These are phyloP conservation scores for Cordyceps tenuipes DNA, from an alignment of 2,329 filamentous ascomycete genomes.

Conservation along the genomic window DNA sequence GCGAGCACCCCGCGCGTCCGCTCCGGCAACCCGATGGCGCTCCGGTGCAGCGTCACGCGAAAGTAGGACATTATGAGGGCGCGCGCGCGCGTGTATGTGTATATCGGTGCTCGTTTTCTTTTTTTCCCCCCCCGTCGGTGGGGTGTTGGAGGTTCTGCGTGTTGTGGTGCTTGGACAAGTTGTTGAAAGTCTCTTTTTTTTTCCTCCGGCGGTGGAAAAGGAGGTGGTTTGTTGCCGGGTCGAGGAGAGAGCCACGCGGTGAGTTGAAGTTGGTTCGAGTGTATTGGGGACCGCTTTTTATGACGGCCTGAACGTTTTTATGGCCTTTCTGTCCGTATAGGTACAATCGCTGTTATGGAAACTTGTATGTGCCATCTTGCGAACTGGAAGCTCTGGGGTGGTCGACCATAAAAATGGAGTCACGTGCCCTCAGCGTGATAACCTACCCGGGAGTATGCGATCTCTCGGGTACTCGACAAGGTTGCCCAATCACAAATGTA, in stretches of 20 bases:
- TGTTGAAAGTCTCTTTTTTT: neutral
- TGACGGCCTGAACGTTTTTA: neutral
- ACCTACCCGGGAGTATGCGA: neutral
- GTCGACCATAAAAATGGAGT: neutral
- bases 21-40: slow-evolving; percentile 76
- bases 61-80: slow-evolving; percentile 62
- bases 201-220: neutral
- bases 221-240: neutral
- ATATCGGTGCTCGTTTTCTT: neutral
- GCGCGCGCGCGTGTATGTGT: neutral
- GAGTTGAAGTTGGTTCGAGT: neutral
- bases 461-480: neutral
- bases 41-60: slow-evolving; percentile 83
- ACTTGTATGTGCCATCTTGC: neutral
- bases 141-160: neutral
- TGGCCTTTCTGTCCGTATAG: neutral
- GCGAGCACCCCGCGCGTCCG: slow-evolving; percentile 73
- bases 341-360: neutral
- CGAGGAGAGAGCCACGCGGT: neutral
- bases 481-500: neutral
- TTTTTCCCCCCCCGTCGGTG: neutral
- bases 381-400: neutral
- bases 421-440: neutral
- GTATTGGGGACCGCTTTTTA: neutral
- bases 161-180: neutral